Base-by-base conservation (phyloP, 768 basidiomycete genomes). In the Ramaria rubella region DNA sequence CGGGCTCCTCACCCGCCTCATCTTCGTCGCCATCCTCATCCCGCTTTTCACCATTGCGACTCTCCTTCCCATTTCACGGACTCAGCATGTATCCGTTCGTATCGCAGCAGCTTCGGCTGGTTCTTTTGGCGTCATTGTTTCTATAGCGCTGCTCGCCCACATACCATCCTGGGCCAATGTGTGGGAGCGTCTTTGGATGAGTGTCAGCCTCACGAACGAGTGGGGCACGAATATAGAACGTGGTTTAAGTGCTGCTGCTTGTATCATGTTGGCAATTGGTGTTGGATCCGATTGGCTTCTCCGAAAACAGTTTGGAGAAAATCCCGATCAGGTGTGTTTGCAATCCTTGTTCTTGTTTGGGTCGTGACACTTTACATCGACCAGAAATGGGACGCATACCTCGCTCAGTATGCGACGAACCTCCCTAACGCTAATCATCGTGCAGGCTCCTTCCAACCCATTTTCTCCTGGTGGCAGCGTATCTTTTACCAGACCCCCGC, bases 351-450 rank as follows among this genome's bases (percentile, higher is more conserved):
- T 55, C 23, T 31, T n/a, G 29, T 49, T 24, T 50, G n/a, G 12
- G 4, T 31, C 17, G 38, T 15, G 45, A 31, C 52, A 15, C 15
- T 49, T 27, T 58, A n/a, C 44, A 45, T 51, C 17, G 26, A 17
- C 7, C 53, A 85, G 83, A 83, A 83, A 72, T 88, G 85, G 85
- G 83, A 87, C 60, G 72, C 68, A 21, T 86, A 83, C 58, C 77
- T 88, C 21, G 76, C 82, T 3, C 74, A 78, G 26, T 86, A 85
- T 58, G 70, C 79, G 4, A 64, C 76, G 21, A 75, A 75, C 52
- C 74, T 84, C 21, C 83, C 85, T 9, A 67, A 64, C 55, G 61
- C 62, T 29, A 44, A 58, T 31, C 71, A 78, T 53, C 75, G 84
- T 29, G 79, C 83, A 3, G 85, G 85, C 1, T 72, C 67, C 0